Evolutionary conservation across 306 rosid genomes (phyloP).

Genomic region (Benincasa hispida): DNA sequence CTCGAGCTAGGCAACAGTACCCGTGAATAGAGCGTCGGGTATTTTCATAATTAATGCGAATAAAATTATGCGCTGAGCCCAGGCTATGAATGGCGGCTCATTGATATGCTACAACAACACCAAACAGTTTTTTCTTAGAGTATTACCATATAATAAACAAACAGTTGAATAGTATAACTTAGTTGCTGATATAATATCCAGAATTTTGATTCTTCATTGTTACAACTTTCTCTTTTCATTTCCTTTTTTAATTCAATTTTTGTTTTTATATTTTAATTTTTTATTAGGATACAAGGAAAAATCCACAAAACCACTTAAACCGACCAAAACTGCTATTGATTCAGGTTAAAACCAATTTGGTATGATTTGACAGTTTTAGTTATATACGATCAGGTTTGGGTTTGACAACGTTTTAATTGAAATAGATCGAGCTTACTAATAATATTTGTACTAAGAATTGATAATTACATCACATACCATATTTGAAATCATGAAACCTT

Average conservation of each 20-base stretch:
- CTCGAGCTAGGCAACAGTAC: background rate
- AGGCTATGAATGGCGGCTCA: background rate
- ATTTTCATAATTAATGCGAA: background rate
- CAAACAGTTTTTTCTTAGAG: background rate
- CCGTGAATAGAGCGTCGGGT: slow-evolving; percentile 2
- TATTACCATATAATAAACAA: background rate
- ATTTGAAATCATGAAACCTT: too few species aligned
- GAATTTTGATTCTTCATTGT: background rate
- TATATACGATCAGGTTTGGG: too few species aligned
- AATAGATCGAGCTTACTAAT: too few species aligned
- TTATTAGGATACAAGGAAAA: too few species aligned
- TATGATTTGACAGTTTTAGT: too few species aligned
- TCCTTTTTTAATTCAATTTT: background rate
- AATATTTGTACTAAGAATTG: too few species aligned
- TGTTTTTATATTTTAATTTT: background rate
- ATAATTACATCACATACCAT: too few species aligned
- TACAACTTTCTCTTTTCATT: background rate
- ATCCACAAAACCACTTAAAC: too few species aligned
- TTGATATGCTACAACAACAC: background rate
- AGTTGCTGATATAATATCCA: background rate
- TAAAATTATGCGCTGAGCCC: background rate
- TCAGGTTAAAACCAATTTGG: too few species aligned
- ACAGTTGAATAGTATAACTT: background rate
- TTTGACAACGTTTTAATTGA: too few species aligned
- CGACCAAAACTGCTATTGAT: too few species aligned